Percentiles rank a stretch among this genome's conserved stretches.
Evolutionary conservation across 2,329 filamentous ascomycete species (phyloP).

Genomic region (Ceratocystis destructans): DNA sequence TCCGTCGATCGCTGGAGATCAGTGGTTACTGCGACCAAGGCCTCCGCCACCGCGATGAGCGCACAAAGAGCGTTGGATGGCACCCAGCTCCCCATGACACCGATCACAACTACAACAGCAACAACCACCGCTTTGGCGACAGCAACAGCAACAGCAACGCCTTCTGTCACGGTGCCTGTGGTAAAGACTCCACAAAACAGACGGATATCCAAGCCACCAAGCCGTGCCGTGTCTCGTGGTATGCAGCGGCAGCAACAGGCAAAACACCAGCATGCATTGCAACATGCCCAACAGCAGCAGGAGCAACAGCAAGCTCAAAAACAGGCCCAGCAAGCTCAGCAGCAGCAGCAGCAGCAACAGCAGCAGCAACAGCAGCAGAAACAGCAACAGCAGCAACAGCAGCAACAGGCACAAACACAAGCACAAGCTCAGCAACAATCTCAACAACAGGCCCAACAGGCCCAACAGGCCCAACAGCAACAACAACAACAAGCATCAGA

Average conservation of each 20-base stretch:
- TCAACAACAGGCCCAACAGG: slow-evolving; percentile 24
- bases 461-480: slow-evolving; percentile 21
- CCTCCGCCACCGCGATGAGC: slow-evolving; percentile 32
- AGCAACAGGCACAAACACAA: slow-evolving; percentile 25
- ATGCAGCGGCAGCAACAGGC: slow-evolving; percentile 20
- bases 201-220: slow-evolving; percentile 20
- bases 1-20: slow-evolving; percentile 49
- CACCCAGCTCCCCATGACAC: not conserved
- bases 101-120: not conserved
- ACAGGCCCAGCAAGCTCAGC: slow-evolving; percentile 24
- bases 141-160: slow-evolving; percentile 18
- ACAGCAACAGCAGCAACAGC: slow-evolving; percentile 24
- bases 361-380: slow-evolving; percentile 26
- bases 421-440: slow-evolving; percentile 26
- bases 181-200: slow-evolving; percentile 15
- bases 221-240: slow-evolving; percentile 15
- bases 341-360: slow-evolving; percentile 27
- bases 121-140: slow-evolving; percentile 6
- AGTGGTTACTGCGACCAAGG: slow-evolving; percentile 41
- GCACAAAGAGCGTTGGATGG: slow-evolving; percentile 38
- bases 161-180: slow-evolving; percentile 19
- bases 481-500: slow-evolving; percentile 25
- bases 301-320: slow-evolving; percentile 26
- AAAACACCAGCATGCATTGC: slow-evolving; percentile 20
- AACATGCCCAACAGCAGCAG: slow-evolving; percentile 23